phyloP scores from a whole-genome alignment of 2,329 filamentous ascomycete species.

The Fusarium piperis region DNA sequence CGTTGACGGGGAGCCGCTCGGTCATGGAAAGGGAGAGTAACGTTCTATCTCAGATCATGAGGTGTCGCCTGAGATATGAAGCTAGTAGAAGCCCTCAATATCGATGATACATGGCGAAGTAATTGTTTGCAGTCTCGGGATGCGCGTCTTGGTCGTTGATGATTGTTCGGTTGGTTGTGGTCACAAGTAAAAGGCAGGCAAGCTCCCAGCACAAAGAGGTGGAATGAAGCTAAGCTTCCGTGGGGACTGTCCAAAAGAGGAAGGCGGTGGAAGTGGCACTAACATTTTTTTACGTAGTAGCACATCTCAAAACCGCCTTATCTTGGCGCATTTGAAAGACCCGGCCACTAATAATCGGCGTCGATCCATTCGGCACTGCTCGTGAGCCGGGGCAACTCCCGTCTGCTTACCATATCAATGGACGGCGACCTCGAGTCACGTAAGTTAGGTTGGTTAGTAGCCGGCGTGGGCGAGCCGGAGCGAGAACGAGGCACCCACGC shows the following conservation, averaged over 20 bases:
- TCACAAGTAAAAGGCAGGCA: constrained; percentile 18
- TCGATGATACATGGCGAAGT: constrained; percentile 11
- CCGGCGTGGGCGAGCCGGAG: background rate
- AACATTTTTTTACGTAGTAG: background rate
- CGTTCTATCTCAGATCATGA: constrained; percentile 16
- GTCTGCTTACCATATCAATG: background rate
- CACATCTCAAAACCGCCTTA: constrained; percentile 13
- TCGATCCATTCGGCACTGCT: constrained; percentile 1
- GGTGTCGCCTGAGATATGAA: background rate
- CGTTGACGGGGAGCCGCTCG: constrained; percentile 22
- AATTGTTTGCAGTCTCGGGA: constrained; percentile 1
- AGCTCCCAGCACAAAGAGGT: constrained; percentile 21
- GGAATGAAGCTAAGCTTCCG: constrained; percentile 29
- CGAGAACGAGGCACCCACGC: background rate
- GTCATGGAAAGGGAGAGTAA: constrained; percentile 12
- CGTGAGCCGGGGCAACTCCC: background rate
- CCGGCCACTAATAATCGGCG: constrained; percentile 15
- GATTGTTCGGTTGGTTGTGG: constrained; percentile 1
- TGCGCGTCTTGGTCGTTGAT: constrained; percentile 9
- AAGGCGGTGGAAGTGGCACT: constrained; percentile 33
- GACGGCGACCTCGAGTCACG: background rate
- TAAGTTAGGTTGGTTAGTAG: background rate
- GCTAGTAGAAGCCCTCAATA: background rate
- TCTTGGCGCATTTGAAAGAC: background rate
- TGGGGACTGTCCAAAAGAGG: constrained; percentile 19